Conservation (phyloP, 495 filamentous ascomycete genomes). For the Rusavskia elegans region DNA sequence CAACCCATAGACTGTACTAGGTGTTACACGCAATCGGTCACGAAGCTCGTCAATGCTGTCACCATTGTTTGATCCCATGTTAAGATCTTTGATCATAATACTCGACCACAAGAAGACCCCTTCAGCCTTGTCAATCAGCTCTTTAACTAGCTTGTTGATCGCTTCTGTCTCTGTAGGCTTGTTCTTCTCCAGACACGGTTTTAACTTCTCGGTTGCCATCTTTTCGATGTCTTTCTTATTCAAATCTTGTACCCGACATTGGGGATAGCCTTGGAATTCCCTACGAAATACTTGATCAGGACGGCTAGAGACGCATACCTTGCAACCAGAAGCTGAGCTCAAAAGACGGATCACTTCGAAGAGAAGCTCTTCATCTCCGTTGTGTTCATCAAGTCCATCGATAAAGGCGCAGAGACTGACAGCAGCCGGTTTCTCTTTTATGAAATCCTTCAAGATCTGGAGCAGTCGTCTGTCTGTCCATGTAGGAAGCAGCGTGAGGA, state of each 20-base stretch:
- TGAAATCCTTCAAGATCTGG: constrained; percentile 5
- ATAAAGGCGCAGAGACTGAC: constrained; percentile 26
- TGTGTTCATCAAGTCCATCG: constrained; percentile 31
- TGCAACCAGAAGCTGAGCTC: background rate
- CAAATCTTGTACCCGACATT: background rate
- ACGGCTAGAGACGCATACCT: constrained; percentile 2
- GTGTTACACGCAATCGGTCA: background rate
- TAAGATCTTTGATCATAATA: background rate
- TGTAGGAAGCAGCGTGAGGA: background rate
- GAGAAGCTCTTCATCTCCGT: background rate
- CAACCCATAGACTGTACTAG: background rate
- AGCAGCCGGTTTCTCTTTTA: background rate
- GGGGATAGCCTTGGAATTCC: background rate
- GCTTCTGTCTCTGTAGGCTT: background rate
- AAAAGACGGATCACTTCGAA: background rate
- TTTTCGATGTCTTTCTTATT: background rate
- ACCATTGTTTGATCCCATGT: background rate
- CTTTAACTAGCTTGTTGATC: background rate
- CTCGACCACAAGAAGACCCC: background rate
- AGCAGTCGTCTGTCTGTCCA: constrained; percentile 3
- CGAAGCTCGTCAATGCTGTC: constrained; percentile 10
- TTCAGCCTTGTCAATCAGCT: background rate
- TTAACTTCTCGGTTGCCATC: background rate
- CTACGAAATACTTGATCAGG: constrained; percentile 2
- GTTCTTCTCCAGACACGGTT: background rate